Percentiles rank a stretch among this genome's conserved stretches.
Conservation (phyloP, 352 stramenopile genomes). For the Aphanomyces astaci region DNA sequence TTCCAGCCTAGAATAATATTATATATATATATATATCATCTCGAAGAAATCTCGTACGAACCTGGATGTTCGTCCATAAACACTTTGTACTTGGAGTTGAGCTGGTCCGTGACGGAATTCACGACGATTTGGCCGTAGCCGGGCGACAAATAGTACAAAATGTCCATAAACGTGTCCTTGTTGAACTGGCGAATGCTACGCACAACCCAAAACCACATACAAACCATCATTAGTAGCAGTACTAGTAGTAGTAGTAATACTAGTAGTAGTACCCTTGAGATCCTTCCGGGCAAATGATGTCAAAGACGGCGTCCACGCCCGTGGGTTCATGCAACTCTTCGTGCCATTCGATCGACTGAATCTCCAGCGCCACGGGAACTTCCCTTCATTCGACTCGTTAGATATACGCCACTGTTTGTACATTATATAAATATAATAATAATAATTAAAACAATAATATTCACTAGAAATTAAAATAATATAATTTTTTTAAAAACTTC, state of each 20-base stretch:
- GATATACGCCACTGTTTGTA: too few relatives aligned
- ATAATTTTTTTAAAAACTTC: too few relatives aligned
- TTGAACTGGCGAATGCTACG: constrained; percentile 85
- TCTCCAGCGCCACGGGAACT: constrained; percentile 57
- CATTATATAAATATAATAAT: too few relatives aligned
- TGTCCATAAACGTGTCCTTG: constrained; percentile 92
- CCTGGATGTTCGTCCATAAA: constrained; percentile 67
- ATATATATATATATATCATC: too few relatives aligned
- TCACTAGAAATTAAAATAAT: too few relatives aligned
- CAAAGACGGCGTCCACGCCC: constrained; percentile 75
- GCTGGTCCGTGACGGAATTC: constrained; percentile 65
- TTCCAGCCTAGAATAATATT: constrained; percentile 51
- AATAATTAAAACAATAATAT: too few relatives aligned
- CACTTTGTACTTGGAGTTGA: constrained; percentile 18
- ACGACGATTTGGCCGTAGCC: constrained; percentile 88
- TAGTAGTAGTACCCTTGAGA: constrained; percentile 62
- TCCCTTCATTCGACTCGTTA: too few relatives aligned
- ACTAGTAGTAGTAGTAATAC: too few relatives aligned
- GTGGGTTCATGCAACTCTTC: constrained; percentile 83
- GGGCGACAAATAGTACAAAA: constrained; percentile 90
- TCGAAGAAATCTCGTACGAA: constrained; percentile 21
- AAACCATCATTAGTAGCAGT: constrained; percentile 16
- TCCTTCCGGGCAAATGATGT: constrained; percentile 76
- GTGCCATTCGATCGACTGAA: constrained; percentile 88
- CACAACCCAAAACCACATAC: neutral